Evolutionary conservation across 257 asterid genomes (phyloP).

Genomic region (Primulina huaijiensis): DNA sequence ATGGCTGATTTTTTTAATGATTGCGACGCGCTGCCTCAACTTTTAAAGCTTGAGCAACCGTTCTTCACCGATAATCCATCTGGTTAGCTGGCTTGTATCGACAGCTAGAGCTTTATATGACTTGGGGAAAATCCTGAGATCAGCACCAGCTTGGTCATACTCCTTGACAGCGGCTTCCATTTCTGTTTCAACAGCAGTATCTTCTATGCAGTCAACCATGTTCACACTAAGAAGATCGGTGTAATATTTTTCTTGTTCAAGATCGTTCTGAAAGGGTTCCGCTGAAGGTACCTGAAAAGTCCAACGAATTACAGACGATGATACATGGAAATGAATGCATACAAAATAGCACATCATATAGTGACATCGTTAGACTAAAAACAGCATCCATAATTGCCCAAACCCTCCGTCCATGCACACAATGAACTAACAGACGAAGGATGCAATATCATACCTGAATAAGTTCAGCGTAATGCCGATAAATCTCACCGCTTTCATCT

Average conservation of each 20-base stretch:
- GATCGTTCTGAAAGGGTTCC: slow-evolving; percentile 73
- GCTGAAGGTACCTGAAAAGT: slow-evolving; percentile 69
- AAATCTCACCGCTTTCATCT: slow-evolving; percentile 78
- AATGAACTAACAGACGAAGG: slow-evolving; percentile 8
- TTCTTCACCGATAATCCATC: slow-evolving; percentile 90
- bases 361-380: background rate
- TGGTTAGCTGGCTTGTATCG: slow-evolving; percentile 89
- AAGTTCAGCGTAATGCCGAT: slow-evolving; percentile 86
- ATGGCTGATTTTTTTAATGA: no score
- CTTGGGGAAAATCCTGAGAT: slow-evolving; percentile 87
- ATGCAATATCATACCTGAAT: slow-evolving; percentile 56
- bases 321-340: background rate
- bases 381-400: background rate
- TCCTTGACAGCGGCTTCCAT: slow-evolving; percentile 69
- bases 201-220: slow-evolving; percentile 54
- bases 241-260: slow-evolving; percentile 74
- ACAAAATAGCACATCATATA: background rate
- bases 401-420: background rate
- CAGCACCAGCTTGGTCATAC: slow-evolving; percentile 47
- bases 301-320: slow-evolving; percentile 3
- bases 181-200: slow-evolving; percentile 58
- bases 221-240: slow-evolving; percentile 55
- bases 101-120: slow-evolving; percentile 63
- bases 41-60: slow-evolving; percentile 47
- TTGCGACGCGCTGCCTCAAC: background rate